These are phyloP conservation scores for Verbena officinalis DNA, from an alignment of 257 asterid species.

Conservation along the genomic window DNA sequence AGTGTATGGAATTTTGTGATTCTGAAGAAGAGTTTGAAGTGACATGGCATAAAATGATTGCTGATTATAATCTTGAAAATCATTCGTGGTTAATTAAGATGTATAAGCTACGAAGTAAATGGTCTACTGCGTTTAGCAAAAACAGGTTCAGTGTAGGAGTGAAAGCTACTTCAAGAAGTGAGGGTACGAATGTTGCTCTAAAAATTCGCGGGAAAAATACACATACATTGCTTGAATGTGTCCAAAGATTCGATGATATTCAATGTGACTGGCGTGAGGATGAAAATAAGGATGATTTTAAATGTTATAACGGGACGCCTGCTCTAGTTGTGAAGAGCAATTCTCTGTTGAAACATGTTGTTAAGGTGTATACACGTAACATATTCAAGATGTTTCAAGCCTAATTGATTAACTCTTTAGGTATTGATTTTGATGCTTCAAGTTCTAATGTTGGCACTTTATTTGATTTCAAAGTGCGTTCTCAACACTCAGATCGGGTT, in stretches of 20 bases:
- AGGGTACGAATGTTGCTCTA: not conserved
- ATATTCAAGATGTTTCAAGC: not conserved
- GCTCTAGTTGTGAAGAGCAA: not conserved
- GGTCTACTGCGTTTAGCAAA: not conserved
- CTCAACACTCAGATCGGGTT: not conserved
- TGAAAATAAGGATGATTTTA: not conserved
- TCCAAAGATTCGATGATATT: not conserved
- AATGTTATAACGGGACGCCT: not conserved
- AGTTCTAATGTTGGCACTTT: not conserved
- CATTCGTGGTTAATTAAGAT: not conserved
- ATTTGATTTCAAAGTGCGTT: not conserved
- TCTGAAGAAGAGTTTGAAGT: too few relatives aligned
- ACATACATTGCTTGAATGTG: not conserved
- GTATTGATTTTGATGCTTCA: too few relatives aligned
- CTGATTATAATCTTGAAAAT: too few relatives aligned
- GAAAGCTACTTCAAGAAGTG: slow-evolving; percentile 10
- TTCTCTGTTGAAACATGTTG: not conserved
- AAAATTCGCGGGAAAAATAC: not conserved
- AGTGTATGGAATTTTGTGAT: too few relatives aligned
- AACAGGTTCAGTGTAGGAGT: not conserved
- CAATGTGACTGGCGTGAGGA: not conserved
- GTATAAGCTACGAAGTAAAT: not conserved
- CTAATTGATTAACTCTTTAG: not conserved
- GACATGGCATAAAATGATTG: too few relatives aligned
- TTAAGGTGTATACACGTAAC: not conserved